Base-by-base conservation (phyloP, 1,139 yeast species). In the Kluyveromyces marxianus region DNA sequence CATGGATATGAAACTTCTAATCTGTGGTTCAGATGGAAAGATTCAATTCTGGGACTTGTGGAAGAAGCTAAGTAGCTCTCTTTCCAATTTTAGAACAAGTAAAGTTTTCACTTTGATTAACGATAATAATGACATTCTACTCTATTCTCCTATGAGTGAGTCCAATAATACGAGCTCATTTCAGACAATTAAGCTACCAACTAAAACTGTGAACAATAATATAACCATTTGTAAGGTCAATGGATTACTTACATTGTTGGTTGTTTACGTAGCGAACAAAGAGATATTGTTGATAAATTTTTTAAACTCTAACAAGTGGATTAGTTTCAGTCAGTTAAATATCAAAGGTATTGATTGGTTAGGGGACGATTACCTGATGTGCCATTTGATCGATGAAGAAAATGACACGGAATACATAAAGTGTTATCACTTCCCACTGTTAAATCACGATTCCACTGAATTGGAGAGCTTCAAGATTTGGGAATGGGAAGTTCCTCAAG, bases 271-370 rank as follows among this genome's bases (percentile, higher is more conserved):
- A 3, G 50, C 62, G 0, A 64, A 64, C 47, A 64, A 63, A 41
- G 54, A 56, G 36, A 46, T 60, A 7, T 44, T 64, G 38, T 44
- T 62, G 14, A 44, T 64, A 4, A 56, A 57, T 25, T 58, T 62
- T 45, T 37, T 57, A 38, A 58, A 54, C 35, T 54, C 64, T 3
- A 58, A 53, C 41, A 35, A 41, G 10, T 63, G 67, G 68, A 49
- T 47, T 36, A 54, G 51, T 30, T 62, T 60, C 48, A 44, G 48
- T 7, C 59, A 62, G 14, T 34, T 58, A 24, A 48, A 48, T 4
- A 52, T 64, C 4, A 24, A 59, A 3, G 58, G 55, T 37, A 50
- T 60, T 57, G 51, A 55, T 14, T 64, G 68, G 68, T 35, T 64
- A n/a, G 64, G 62, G 4, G 53, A 48, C 32, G 55, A 60, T 5